phyloP scores from a whole-genome alignment of 2,329 filamentous ascomycete species.

The Talaromyces sp. region DNA sequence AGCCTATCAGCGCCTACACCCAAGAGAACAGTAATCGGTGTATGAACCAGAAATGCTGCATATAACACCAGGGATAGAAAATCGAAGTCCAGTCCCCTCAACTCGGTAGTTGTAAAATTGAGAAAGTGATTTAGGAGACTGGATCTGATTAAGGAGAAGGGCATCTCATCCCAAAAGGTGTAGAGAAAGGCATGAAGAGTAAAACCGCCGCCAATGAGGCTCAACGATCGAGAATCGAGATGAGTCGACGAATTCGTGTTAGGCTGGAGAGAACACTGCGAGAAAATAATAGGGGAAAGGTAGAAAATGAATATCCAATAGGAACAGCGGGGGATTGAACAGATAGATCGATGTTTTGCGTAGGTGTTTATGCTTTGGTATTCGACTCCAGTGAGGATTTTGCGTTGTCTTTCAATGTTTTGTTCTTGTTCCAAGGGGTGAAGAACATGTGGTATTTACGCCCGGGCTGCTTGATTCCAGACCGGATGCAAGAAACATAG shows the following conservation, averaged over 20 bases:
- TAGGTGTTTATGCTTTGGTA: background rate
- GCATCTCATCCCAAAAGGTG: background rate
- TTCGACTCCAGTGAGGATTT: background rate
- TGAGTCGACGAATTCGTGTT: background rate
- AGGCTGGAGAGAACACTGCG: background rate
- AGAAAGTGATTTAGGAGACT: background rate
- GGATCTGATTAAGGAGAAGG: background rate
- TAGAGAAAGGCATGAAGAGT: background rate
- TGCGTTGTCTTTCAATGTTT: background rate
- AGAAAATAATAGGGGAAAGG: background rate
- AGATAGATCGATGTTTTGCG: background rate
- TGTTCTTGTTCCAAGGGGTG: background rate
- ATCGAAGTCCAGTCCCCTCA: background rate
- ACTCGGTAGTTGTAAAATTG: background rate
- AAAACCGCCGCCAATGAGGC: background rate
- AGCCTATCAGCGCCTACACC: background rate
- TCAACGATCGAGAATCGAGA: background rate
- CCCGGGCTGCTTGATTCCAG: background rate
- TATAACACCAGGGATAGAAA: background rate
- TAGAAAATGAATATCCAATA: background rate
- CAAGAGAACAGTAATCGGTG: background rate
- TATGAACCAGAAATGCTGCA: background rate
- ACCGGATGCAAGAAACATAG: background rate
- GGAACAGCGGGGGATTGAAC: background rate
- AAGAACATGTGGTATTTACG: background rate